Conservation (phyloP, 768 basidiomycete genomes). For the Xerocomellus dryophilus region DNA sequence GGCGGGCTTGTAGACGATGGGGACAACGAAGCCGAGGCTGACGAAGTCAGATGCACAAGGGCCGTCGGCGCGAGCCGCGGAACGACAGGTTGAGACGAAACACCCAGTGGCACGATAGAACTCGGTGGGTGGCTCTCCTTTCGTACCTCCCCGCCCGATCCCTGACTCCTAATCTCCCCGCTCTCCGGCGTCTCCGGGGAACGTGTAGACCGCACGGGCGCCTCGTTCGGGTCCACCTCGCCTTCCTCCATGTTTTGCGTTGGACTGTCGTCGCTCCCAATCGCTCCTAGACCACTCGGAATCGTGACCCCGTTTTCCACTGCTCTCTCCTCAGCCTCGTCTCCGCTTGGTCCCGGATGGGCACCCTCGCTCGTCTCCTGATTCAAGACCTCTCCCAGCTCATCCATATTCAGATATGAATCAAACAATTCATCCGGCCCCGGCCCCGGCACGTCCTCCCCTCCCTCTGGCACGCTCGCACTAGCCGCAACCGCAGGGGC, state of each 20-base stretch:
- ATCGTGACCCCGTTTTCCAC: background rate
- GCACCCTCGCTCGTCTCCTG: background rate
- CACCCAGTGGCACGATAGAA: background rate
- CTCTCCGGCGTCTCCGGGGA: conserved; percentile 3
- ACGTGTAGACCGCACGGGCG: background rate
- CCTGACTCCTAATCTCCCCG: conserved; percentile 19
- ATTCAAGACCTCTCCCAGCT: conserved; percentile 1
- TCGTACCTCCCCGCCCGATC: background rate
- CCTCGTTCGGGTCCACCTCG: conserved; percentile 13
- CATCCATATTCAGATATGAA: conserved; percentile 26
- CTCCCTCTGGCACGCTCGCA: background rate
- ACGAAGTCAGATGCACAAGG: background rate
- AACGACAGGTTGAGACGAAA: background rate
- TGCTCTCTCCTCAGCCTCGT: background rate
- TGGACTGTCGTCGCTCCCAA: background rate
- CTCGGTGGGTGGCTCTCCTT: background rate
- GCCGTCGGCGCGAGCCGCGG: background rate
- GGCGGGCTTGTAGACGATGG: background rate
- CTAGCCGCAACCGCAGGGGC: background rate
- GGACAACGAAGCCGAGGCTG: background rate
- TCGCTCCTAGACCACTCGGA: background rate
- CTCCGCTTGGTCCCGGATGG: background rate
- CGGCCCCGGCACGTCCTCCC: background rate
- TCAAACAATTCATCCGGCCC: conserved; percentile 17
- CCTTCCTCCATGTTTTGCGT: conserved; percentile 7